These are phyloP conservation scores for Dissophora ornata DNA, from an alignment of 192 early-diverging fungal genomes.

Conservation along the genomic window DNA sequence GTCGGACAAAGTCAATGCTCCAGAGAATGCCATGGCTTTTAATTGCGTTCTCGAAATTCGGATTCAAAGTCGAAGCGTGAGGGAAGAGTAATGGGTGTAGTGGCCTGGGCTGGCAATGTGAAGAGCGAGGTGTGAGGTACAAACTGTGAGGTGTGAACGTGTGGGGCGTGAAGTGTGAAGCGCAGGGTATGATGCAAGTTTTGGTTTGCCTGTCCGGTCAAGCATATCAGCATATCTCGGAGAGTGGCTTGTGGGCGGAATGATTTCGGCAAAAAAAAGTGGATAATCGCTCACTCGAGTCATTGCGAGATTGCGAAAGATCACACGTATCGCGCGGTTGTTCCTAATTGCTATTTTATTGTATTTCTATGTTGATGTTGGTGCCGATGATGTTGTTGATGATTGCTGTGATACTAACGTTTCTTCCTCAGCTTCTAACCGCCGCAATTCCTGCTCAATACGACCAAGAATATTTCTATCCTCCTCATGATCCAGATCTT, in stretches of 20 bases:
- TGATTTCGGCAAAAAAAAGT: not conserved
- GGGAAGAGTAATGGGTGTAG: not conserved
- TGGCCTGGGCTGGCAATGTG: not conserved
- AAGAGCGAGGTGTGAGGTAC: not conserved
- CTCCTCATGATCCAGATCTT: conserved; percentile 48
- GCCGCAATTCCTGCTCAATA: conserved; percentile 32
- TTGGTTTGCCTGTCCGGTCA: no score
- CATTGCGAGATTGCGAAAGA: no score
- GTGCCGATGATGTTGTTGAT: conserved; percentile 1
- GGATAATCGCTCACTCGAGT: not conserved
- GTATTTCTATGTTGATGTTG: conserved; percentile 8
- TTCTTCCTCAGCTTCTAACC: conserved; percentile 27
- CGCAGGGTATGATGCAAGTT: not conserved
- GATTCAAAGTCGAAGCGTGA: no score
- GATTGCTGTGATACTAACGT: not conserved
- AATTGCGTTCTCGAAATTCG: conserved; percentile 11
- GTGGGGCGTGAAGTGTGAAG: no score
- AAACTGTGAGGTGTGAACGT: not conserved
- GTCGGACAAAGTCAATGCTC: conserved; percentile 89
- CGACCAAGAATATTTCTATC: conserved; percentile 38
- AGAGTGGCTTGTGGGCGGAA: no score
- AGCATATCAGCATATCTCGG: no score
- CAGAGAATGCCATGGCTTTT: conserved; percentile 81
- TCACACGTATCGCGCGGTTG: no score
- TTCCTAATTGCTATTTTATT: no score